Evolutionary conservation across 768 basidiomycete species (phyloP).

Genomic region (Hygrocybe punicea): DNA sequence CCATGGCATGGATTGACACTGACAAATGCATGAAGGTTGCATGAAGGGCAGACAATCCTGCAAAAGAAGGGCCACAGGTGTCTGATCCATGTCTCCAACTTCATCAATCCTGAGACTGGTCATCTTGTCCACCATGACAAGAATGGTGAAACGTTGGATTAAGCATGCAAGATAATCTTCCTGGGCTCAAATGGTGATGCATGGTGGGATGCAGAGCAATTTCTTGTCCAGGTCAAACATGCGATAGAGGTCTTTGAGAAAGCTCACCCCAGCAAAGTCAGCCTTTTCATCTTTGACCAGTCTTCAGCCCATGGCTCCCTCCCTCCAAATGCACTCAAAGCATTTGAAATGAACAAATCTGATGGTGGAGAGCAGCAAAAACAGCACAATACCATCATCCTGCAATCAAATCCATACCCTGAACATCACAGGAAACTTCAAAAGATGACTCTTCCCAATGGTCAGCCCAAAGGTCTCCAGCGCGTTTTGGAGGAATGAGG

Average conservation of each 20-base stretch:
- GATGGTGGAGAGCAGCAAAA: constrained; percentile 38
- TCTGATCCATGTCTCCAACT: constrained; percentile 20
- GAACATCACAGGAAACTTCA: constrained; percentile 28
- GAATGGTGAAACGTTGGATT: constrained; percentile 18
- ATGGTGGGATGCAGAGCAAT: constrained; percentile 25
- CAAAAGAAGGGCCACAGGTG: constrained; percentile 24
- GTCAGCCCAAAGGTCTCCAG: constrained; percentile 11
- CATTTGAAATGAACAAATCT: constrained; percentile 42
- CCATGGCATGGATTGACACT: neutral
- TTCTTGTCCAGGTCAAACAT: constrained; percentile 21
- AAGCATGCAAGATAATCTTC: constrained; percentile 26
- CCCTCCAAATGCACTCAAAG: constrained; percentile 38
- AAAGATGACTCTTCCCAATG: constrained; percentile 33
- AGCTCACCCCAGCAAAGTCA: constrained; percentile 15
- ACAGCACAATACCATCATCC: constrained; percentile 39
- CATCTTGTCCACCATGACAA: constrained; percentile 22
- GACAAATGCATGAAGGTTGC: neutral
- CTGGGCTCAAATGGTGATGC: constrained; percentile 21
- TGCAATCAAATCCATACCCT: constrained; percentile 30
- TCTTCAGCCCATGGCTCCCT: constrained; percentile 32
- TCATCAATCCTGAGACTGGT: constrained; percentile 16
- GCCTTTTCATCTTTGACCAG: constrained; percentile 27
- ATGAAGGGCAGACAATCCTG: constrained; percentile 12
- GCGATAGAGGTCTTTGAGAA: constrained; percentile 29
- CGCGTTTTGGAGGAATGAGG: constrained; percentile 37